Percentiles rank a stretch among this genome's conserved stretches.
These are phyloP conservation scores for Aspergillus baeticus DNA, from an alignment of 495 filamentous ascomycete genomes.

Conservation along the genomic window DNA sequence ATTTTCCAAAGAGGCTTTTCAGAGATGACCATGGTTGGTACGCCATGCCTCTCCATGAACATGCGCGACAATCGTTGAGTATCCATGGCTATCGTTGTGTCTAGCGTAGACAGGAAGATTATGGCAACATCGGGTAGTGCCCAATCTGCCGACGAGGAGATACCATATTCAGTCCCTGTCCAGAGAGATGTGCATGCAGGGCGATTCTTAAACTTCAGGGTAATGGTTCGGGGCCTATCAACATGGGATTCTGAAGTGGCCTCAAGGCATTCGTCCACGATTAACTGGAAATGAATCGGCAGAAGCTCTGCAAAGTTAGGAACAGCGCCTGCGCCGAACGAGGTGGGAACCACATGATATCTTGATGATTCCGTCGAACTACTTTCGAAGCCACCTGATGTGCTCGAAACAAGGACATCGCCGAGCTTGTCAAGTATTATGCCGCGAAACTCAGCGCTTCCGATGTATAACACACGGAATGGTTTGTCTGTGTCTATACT, in stretches of 20 bases:
- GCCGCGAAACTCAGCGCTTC: slow-evolving; percentile 59
- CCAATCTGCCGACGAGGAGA: slow-evolving; percentile 53
- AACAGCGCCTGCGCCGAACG: slow-evolving; percentile 58
- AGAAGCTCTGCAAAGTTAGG: slow-evolving; percentile 67
- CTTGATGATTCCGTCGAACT: slow-evolving; percentile 55
- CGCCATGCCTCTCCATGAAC: slow-evolving; percentile 63
- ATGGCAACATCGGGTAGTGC: slow-evolving; percentile 69
- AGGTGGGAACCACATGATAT: slow-evolving; percentile 75
- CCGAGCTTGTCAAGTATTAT: slow-evolving; percentile 75
- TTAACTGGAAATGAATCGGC: slow-evolving; percentile 72
- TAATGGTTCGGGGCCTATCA: slow-evolving; percentile 45
- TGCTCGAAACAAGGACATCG: slow-evolving; percentile 57
- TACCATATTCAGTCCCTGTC: slow-evolving; percentile 46
- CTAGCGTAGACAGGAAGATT: slow-evolving; percentile 60
- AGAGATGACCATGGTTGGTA: slow-evolving; percentile 68
- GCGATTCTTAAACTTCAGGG: slow-evolving; percentile 59
- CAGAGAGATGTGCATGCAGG: slow-evolving; percentile 44
- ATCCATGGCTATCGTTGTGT: slow-evolving; percentile 44
- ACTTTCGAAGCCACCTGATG: slow-evolving; percentile 36
- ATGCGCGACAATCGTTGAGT: slow-evolving; percentile 55
- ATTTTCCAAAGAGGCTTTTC: slow-evolving; percentile 55
- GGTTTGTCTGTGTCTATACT: slow-evolving; percentile 63
- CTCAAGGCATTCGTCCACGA: slow-evolving; percentile 67
- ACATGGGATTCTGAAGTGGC: slow-evolving; percentile 47
- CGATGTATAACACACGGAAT: slow-evolving; percentile 69